These are phyloP conservation scores for Orbilia quercus DNA, from an alignment of 2,329 filamentous ascomycete genomes.

Conservation along the genomic window DNA sequence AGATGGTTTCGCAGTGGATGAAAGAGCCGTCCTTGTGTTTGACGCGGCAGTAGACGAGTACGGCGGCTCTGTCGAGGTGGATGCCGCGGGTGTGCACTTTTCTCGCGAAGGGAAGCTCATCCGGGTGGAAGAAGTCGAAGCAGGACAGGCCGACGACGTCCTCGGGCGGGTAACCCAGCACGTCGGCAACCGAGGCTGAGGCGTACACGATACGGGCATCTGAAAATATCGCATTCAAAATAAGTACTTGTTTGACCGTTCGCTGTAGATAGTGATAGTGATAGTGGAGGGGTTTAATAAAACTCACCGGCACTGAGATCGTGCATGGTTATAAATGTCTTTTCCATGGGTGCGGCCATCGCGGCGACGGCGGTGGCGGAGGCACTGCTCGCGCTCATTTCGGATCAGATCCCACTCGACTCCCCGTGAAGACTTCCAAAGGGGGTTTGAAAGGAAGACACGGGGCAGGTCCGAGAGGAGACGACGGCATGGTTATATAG, in stretches of 20 bases:
- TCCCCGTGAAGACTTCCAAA: too few relatives aligned
- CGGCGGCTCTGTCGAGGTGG: slow-evolving; percentile 83
- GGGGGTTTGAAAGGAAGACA: not conserved
- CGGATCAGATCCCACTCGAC: too few relatives aligned
- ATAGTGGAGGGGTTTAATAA: slow-evolving; percentile 8
- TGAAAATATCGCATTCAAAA: too few relatives aligned
- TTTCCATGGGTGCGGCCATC: slow-evolving; percentile 71
- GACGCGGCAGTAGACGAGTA: slow-evolving; percentile 81
- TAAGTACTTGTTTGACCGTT: slow-evolving; percentile 44
- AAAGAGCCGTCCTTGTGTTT: slow-evolving; percentile 75
- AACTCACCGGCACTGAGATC: slow-evolving; percentile 68
- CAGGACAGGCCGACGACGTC: slow-evolving; percentile 80
- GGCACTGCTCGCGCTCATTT: slow-evolving; percentile 4
- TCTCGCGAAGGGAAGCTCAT: slow-evolving; percentile 80
- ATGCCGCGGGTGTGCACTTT: slow-evolving; percentile 78
- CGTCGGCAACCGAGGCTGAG: slow-evolving; percentile 84
- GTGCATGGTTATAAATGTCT: slow-evolving; percentile 91
- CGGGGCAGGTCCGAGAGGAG: slow-evolving; percentile 2
- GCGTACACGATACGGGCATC: slow-evolving; percentile 84
- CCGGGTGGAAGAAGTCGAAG: slow-evolving; percentile 87
- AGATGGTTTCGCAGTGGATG: slow-evolving; percentile 87
- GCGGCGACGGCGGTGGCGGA: slow-evolving; percentile 8
- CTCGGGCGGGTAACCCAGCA: slow-evolving; percentile 80
- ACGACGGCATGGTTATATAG: slow-evolving; percentile 35
- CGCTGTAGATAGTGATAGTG: slow-evolving; percentile 43